Conservation (phyloP, 768 basidiomycete genomes). For the Macrolepiota fuliginosa region DNA sequence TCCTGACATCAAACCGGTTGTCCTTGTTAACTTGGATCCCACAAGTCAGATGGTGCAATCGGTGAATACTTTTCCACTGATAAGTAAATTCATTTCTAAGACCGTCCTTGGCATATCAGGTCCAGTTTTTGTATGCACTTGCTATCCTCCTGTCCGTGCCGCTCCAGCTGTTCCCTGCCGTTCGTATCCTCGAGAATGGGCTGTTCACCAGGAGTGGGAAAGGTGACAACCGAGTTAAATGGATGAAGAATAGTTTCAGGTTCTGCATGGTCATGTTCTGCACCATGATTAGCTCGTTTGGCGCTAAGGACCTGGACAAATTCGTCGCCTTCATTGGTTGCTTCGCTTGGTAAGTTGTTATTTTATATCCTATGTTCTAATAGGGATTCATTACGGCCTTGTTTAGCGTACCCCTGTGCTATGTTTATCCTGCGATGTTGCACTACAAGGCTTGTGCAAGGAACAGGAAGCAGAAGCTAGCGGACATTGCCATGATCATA, state of each 20-base stretch:
- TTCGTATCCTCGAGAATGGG: slow-evolving; percentile 96
- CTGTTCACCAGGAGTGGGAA: slow-evolving; percentile 90
- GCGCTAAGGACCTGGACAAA: slow-evolving; percentile 90
- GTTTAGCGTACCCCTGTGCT: slow-evolving; percentile 87
- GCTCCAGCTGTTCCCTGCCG: slow-evolving; percentile 96
- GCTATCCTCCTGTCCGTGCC: slow-evolving; percentile 92
- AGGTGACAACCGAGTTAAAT: slow-evolving; percentile 77
- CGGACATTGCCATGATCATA: slow-evolving; percentile 69
- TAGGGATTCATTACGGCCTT: background rate
- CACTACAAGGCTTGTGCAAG: slow-evolving; percentile 85
- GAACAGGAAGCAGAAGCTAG: slow-evolving; percentile 60
- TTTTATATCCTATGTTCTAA: background rate
- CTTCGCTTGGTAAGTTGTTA: slow-evolving; percentile 78
- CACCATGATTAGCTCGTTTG: slow-evolving; percentile 78
- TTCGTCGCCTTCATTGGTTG: slow-evolving; percentile 92
- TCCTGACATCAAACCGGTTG: slow-evolving; percentile 84
- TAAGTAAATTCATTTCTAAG: background rate
- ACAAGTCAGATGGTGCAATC: slow-evolving; percentile 85
- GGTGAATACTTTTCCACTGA: slow-evolving; percentile 41
- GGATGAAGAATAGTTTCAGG: slow-evolving; percentile 92
- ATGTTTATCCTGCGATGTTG: slow-evolving; percentile 91
- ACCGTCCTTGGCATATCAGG: slow-evolving; percentile 31
- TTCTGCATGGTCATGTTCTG: slow-evolving; percentile 75
- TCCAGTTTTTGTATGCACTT: slow-evolving; percentile 85
- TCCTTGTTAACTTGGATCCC: slow-evolving; percentile 89